A percentile compares a stretch with the other conserved stretches of the same genome.
Conservation (phyloP, 1,284 basidiomycete genomes). For the Ustilago curta region DNA sequence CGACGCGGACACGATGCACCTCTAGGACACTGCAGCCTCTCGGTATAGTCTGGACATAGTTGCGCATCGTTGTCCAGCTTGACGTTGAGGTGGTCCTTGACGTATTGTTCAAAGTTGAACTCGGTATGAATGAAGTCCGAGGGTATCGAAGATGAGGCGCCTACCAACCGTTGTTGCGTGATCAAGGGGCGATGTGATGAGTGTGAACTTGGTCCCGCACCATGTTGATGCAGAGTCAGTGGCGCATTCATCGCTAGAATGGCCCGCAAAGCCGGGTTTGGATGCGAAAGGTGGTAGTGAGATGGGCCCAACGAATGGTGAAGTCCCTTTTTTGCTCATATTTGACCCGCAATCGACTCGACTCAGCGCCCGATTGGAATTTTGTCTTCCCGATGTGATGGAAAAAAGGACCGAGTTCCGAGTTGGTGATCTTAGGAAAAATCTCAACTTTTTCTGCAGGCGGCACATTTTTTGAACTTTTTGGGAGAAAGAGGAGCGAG, state of each 20-base stretch:
- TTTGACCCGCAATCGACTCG: slow-evolving; percentile 1
- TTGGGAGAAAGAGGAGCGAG: no score
- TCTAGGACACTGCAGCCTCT: slow-evolving; percentile 45
- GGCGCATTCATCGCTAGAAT: slow-evolving; percentile 30
- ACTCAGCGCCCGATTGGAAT: slow-evolving; percentile 24
- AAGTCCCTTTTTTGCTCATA: neutral
- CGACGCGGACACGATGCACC: slow-evolving; percentile 52
- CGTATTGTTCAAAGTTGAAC: slow-evolving; percentile 82
- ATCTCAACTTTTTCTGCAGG: neutral
- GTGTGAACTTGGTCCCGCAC: slow-evolving; percentile 11
- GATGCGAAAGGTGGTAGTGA: neutral
- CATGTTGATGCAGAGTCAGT: slow-evolving; percentile 23
- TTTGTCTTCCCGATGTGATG: neutral
- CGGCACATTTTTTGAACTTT: slow-evolving; percentile 8
- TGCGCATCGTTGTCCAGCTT: slow-evolving; percentile 89
- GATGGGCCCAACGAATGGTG: neutral
- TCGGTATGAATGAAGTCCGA: slow-evolving; percentile 91
- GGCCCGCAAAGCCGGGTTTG: neutral
- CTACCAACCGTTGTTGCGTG: slow-evolving; percentile 28
- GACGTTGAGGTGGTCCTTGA: slow-evolving; percentile 85
- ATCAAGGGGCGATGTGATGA: slow-evolving; percentile 40
- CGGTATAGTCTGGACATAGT: slow-evolving; percentile 55
- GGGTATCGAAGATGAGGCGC: slow-evolving; percentile 32
- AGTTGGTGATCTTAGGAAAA: slow-evolving; percentile 3
- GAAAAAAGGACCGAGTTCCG: slow-evolving; percentile 18